phyloP scores from a whole-genome alignment of 2,329 filamentous ascomycete species.

The Aspergillus sp. region DNA sequence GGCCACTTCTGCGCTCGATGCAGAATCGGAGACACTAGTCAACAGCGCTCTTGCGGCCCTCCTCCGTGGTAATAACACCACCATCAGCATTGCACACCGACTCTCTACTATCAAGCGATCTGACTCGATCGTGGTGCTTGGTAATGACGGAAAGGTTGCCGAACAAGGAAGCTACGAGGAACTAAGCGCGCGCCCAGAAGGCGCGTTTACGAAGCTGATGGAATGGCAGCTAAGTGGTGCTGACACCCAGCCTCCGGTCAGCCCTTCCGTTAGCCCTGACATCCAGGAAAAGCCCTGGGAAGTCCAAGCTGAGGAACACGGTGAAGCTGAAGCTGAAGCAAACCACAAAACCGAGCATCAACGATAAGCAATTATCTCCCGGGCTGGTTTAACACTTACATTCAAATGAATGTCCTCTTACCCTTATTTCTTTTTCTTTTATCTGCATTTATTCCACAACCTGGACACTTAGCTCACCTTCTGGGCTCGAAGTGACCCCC shows the following conservation, averaged over 20 bases:
- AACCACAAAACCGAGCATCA: slow-evolving; percentile 7
- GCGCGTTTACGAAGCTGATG: slow-evolving; percentile 94
- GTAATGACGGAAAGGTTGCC: slow-evolving; percentile 81
- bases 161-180: slow-evolving; percentile 83
- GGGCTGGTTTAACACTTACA: not conserved
- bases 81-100: slow-evolving; percentile 94
- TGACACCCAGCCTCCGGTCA: slow-evolving; percentile 47
- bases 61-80: slow-evolving; percentile 85
- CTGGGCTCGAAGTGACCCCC: not conserved
- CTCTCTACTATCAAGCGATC: slow-evolving; percentile 95
- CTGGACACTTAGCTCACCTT: not conserved
- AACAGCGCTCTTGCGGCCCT: slow-evolving; percentile 83
- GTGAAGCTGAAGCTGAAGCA: slow-evolving; percentile 28
- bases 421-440: slow-evolving; percentile 7
- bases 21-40: slow-evolving; percentile 93
- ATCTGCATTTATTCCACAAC: slow-evolving; percentile 2
- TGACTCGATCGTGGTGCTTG: slow-evolving; percentile 90
- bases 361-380: not conserved
- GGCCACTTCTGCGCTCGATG: slow-evolving; percentile 91
- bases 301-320: slow-evolving; percentile 38
- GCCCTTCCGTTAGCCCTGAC: slow-evolving; percentile 31
- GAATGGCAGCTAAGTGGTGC: slow-evolving; percentile 97
- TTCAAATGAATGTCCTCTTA: not conserved
- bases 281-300: slow-evolving; percentile 55
- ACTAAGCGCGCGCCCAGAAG: slow-evolving; percentile 69